Base-by-base conservation (phyloP, 805 yeast species). In the Torulaspora indica region DNA sequence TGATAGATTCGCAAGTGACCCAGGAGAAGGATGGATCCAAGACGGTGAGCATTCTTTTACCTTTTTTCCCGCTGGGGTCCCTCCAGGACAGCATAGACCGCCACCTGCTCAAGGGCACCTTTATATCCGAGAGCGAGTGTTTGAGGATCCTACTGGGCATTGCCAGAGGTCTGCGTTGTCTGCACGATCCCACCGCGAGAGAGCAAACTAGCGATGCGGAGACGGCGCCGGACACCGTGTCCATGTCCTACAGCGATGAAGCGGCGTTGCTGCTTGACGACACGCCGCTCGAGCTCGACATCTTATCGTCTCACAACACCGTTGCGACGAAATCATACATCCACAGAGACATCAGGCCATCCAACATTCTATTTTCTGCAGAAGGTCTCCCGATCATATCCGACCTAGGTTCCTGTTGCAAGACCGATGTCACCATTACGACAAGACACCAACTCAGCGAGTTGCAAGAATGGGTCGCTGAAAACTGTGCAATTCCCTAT, bases 321-420 rank as follows among this genome's bases (percentile, higher is more conserved):
- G 17, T 22, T 20, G 46, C 15, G 10, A 40, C 45, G 14, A 51
- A 41, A 8, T 38, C 57, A 20, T 88, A 76, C 61, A 91, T 95
- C 0, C 97, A 90, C 62, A 68, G 89, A 45, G 96, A 90, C 61
- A 68, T 90, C 44, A 90, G 87, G 59, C 96, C 97, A 0, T 95
- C 93, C 2, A 90, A 87, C 58, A 77, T 89, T 13, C 82, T 90
- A 90, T 67, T 89, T 4, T 74, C 85, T 0, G 75, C 79, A 35
- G 84, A 81, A 48, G 88, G 87, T 2, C 61, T 75, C 10, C 95
- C 95, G 0, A 88, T 90, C 6, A 68, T 91, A 34, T 81, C 85
- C 54, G 96, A 91, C 59, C 68, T 90, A 44, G 96, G 97, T 6
- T 82, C 93, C 6, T 82, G 91, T 56, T 65, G 81, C 4, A 74